These are phyloP conservation scores for Lojkania enalia DNA, from an alignment of 2,329 filamentous ascomycete species.

Conservation along the genomic window DNA sequence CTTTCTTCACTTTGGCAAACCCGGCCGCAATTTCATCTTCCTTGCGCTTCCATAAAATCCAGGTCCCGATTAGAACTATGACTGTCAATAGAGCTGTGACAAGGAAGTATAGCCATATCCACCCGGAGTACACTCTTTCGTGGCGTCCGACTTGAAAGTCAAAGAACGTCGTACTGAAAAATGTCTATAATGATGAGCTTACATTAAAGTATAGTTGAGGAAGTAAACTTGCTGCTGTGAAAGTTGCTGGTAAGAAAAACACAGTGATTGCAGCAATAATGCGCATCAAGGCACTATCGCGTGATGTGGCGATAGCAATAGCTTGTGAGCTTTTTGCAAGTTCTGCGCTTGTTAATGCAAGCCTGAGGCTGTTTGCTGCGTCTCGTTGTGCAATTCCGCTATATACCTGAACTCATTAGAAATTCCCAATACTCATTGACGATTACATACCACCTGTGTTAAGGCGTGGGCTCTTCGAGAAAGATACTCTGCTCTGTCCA, in stretches of 20 bases:
- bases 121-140: constrained; percentile 18
- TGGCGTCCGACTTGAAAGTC: constrained; percentile 14
- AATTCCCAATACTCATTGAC: background rate
- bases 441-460: constrained; percentile 18
- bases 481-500: constrained; percentile 22
- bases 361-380: constrained; percentile 14
- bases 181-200: constrained; percentile 19
- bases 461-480: constrained; percentile 19
- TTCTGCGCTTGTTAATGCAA: constrained; percentile 13
- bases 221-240: constrained; percentile 20
- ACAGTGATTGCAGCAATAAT: constrained; percentile 28
- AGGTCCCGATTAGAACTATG: constrained; percentile 13
- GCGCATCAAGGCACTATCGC: constrained; percentile 26
- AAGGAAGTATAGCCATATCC: constrained; percentile 26
- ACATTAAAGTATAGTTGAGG: background rate
- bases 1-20: too few relatives aligned
- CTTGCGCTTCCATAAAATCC: constrained; percentile 20
- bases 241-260: constrained; percentile 31
- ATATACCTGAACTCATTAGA: constrained; percentile 17
- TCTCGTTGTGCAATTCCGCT: constrained; percentile 27
- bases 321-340: constrained; percentile 20
- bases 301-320: constrained; percentile 17
- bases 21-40: constrained; percentile 17
- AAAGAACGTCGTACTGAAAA: constrained; percentile 28
- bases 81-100: constrained; percentile 18